Base-by-base conservation (phyloP, 2,329 filamentous ascomycete species). In the Purpureocillium takamizusanense region DNA sequence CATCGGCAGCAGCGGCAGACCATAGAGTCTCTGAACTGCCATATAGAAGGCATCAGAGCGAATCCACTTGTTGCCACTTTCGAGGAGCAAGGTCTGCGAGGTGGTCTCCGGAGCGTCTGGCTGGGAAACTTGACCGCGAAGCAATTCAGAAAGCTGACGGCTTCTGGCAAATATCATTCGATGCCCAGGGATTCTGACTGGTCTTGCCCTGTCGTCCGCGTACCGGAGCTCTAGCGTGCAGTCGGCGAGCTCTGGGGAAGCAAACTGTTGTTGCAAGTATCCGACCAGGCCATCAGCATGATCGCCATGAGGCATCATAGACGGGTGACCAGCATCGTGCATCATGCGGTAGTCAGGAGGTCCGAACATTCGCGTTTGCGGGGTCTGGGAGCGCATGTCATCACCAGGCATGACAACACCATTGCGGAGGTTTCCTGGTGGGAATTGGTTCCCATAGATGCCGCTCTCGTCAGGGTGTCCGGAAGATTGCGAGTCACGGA, bases 401-500 rank as follows among this genome's bases (percentile, higher is more conserved):
- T 63, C 59, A 4, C 50, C 49, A 6, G 47, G 48, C 3, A 50
- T 52, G 14, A 46, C 40, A 2, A 43, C 47, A 6, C 61, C 61
- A 30, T 61, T 71, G n/a, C 61, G 59, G 31, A 55, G 58, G 18
- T 60, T 62, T 18, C 55, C 59, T 21, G 61, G 50, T 36, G 59
- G 51, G 31, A 61, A 65, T 42, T 65, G 66, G 18, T 5, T 25
- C 5, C 56, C 59, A 38, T 58, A 62, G 38, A 64, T 53, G 40
- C 59, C 62, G 23, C 59, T 62, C 11, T 72, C 68, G 30, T 68
- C 69, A 13, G 60, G 63, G 32, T 67, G 66, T 5, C 59, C 64
- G 2, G 76, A 77, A 28, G 73, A 67, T 43, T 78, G 76, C 3
- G 77, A 80, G 28, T 70, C 76, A 39, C 78, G 76, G 49, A 76